Conservation (phyloP, 169 alveolate genomes). For the Theileria orientalis region DNA sequence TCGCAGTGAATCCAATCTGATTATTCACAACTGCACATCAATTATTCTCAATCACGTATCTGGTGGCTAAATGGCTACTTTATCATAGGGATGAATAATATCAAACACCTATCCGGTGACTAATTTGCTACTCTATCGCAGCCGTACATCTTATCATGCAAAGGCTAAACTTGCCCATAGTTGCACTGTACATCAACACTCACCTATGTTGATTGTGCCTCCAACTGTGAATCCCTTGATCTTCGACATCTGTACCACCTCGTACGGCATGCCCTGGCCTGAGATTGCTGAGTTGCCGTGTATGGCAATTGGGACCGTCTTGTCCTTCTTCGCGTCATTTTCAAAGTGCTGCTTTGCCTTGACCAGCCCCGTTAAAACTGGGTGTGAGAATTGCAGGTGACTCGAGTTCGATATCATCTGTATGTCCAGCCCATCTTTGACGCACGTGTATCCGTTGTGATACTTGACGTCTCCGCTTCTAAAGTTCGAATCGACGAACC, state of each 20-base stretch:
- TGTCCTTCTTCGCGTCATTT: constrained; percentile 55
- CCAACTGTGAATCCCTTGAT: constrained; percentile 86
- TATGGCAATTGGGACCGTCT: constrained; percentile 83
- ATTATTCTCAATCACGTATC: background rate
- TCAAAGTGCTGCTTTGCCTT: constrained; percentile 86
- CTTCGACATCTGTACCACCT: constrained; percentile 88
- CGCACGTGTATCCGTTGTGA: constrained; percentile 87
- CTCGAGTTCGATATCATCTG: constrained; percentile 89
- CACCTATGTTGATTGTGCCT: constrained; percentile 85
- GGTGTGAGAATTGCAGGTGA: constrained; percentile 92
- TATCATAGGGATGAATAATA: too few relatives aligned
- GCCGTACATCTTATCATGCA: constrained; percentile 35
- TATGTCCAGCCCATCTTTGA: constrained; percentile 73
- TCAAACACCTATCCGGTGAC: background rate
- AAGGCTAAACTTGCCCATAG: constrained; percentile 42
- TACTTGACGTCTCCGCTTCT: constrained; percentile 93
- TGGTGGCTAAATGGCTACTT: background rate
- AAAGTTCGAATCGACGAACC: constrained; percentile 69
- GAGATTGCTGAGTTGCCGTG: constrained; percentile 96
- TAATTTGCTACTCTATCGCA: background rate
- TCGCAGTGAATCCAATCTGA: constrained; percentile 94
- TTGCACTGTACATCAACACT: constrained; percentile 8
- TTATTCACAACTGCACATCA: constrained; percentile 83
- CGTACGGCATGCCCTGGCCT: constrained; percentile 95
- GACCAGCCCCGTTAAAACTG: constrained; percentile 89